Evolutionary conservation across 202 grass and related monocot species (phyloP).

Genomic region (Eragrostis tef): DNA sequence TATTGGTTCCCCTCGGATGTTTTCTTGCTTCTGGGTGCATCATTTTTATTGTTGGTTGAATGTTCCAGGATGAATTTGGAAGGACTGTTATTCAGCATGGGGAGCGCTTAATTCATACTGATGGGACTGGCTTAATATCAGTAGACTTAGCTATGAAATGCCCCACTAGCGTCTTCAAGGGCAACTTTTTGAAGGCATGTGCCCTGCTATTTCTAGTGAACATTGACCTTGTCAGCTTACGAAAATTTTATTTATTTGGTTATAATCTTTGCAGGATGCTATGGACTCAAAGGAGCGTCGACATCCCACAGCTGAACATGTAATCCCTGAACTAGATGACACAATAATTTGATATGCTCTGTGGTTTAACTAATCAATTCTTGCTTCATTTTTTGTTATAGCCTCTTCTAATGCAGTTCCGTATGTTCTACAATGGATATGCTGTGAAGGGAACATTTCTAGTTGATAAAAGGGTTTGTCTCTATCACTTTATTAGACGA

Average conservation of each 20-base stretch:
- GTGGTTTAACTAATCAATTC: constrained; percentile 31
- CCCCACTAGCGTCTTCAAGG: constrained; percentile 53
- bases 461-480: constrained; percentile 61
- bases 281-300: constrained; percentile 42
- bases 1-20: not conserved
- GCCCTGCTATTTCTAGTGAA: constrained; percentile 6
- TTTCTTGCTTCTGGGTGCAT: not conserved
- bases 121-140: constrained; percentile 90
- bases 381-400: constrained; percentile 25
- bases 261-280: constrained; percentile 44
- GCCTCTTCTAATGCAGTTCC: constrained; percentile 86
- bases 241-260: constrained; percentile 13
- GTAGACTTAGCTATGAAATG: constrained; percentile 70
- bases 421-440: constrained; percentile 68
- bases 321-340: constrained; percentile 6
- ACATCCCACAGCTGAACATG: constrained; percentile 42
- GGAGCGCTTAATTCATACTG: constrained; percentile 66
- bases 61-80: constrained; percentile 55
- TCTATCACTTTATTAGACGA: not conserved
- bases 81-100: constrained; percentile 22
- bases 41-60: constrained; percentile 10
- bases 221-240: not conserved
- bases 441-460: constrained; percentile 79
- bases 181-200: constrained; percentile 41
- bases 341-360: not conserved